Evolutionary conservation across 1,139 yeast species (phyloP), one percentile per base, ranked within the genome.

Genomic region (Saccharomycopsis hybrid): DNA sequence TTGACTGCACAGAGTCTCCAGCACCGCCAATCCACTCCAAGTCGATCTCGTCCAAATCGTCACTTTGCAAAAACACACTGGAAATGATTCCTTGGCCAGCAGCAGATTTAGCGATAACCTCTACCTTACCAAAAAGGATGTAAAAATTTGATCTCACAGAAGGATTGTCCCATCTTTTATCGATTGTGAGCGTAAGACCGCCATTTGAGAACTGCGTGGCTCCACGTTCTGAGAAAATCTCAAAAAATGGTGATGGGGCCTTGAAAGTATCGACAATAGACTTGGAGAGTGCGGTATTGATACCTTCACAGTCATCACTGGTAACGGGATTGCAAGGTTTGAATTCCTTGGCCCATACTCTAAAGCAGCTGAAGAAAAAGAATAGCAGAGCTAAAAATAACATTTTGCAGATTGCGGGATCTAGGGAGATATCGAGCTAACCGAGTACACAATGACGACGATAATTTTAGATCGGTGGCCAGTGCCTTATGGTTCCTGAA

Each of bases 1-100:
- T 88, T 37, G 92, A 74, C 67, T 87, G 96, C 61, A 85, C 81
- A 61, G 83, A 79, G 42, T 76, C 71, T 24, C 71, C 72, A 60
- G 86, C 92, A 49, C 85, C 80, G 28, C 96, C 96, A 51, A 85
- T 72, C 78, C 92, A 81, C 65, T 88, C 96, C 48, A 86, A 66
- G 67, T 88, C 96, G 44, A 88, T 79, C 67, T 88, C 96, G 65
- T 88, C 96, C 56, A 82, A 69, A 59, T 84, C 95, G 63, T 88
- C 96, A 58, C 89, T 81, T 64, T 87, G 95, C 54, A 88, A 71
- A 58, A 82, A 87, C 60, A 87, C 81, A 2, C 90, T 80, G 0
- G 96, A 85, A 27, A 88, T 78, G 40, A 88, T 74, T 54, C 96
- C 96, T 43, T 65, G 65, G 29, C 96, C 96, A 25, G 74, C 68